These are phyloP conservation scores for Aphelidium insulamus DNA, from an alignment of 371 early-diverging fungal species.

Conservation along the genomic window DNA sequence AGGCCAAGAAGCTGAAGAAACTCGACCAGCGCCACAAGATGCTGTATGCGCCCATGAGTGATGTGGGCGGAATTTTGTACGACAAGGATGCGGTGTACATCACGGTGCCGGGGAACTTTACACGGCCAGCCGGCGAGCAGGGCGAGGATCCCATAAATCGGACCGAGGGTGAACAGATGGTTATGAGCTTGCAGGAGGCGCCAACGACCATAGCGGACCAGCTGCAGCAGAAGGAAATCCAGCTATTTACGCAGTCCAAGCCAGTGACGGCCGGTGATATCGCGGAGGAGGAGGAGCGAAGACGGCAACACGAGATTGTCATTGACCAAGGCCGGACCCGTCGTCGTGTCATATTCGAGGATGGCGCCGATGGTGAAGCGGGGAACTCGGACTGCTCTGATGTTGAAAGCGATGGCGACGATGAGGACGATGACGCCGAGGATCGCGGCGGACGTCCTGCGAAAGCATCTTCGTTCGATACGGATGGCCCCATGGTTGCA, in stretches of 20 bases:
- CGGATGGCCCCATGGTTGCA: too few species aligned
- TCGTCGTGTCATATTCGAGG: too few species aligned
- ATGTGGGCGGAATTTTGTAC: constrained; percentile 90
- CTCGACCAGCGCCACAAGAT: constrained; percentile 79
- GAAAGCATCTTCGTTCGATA: too few species aligned
- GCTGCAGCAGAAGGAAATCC: constrained; percentile 46
- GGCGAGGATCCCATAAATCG: constrained; percentile 4
- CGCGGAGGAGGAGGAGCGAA: constrained; percentile 9
- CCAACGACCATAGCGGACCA: constrained; percentile 48
- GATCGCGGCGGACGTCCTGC: too few species aligned
- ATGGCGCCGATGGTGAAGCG: constrained; percentile 3
- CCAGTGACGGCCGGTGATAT: constrained; percentile 43
- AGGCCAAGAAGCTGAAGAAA: constrained; percentile 68
- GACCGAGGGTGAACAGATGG: constrained; percentile 73
- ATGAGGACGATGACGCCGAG: constrained; percentile 8
- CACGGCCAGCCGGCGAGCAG: constrained; percentile 26
- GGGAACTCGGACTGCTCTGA: constrained; percentile 6
- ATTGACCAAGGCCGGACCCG: too few species aligned
- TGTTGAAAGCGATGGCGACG: constrained; percentile 5
- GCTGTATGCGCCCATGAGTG: constrained; percentile 95
- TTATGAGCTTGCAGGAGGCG: constrained; percentile 71
- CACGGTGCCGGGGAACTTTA: constrained; percentile 67
- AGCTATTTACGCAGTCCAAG: constrained; percentile 52
- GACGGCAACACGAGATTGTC: constrained; percentile 7
- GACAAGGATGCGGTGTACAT: constrained; percentile 97